Percentiles rank a stretch among this genome's conserved stretches.
Conservation (phyloP, 148 eudicot species). For the Tetragonia tetragonoides region DNA sequence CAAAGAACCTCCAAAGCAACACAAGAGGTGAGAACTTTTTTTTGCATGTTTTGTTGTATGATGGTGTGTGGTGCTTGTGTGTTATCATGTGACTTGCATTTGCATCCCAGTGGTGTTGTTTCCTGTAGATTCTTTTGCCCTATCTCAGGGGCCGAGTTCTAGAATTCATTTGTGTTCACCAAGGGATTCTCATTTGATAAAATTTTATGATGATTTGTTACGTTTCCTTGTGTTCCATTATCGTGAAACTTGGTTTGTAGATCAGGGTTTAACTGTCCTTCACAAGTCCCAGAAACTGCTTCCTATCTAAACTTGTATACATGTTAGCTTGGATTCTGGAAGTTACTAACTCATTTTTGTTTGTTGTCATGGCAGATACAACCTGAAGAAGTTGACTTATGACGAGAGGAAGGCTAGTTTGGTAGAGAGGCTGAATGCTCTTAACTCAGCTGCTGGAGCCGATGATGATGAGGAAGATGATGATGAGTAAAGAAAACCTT, state of each 20-base stretch:
- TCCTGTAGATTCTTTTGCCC: too few relatives aligned
- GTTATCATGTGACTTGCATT: too few relatives aligned
- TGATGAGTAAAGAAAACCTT: conserved; percentile 23
- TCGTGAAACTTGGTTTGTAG: too few relatives aligned
- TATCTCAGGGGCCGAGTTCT: too few relatives aligned
- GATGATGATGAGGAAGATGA: conserved; percentile 42
- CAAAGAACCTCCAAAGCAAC: conserved; percentile 53
- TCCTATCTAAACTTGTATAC: too few relatives aligned
- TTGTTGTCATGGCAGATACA: conserved; percentile 36
- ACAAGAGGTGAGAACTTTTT: conserved; percentile 46
- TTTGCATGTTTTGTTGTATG: not conserved
- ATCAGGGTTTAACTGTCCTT: too few relatives aligned
- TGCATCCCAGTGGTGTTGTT: not conserved
- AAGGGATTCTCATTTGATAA: too few relatives aligned
- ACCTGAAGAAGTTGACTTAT: conserved; percentile 65
- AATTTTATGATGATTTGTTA: too few relatives aligned
- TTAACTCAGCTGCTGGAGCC: conserved; percentile 54
- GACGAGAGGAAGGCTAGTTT: conserved; percentile 66
- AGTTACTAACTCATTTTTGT: not conserved
- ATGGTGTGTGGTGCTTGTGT: not conserved
- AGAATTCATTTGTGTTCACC: too few relatives aligned
- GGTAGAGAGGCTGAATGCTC: conserved; percentile 58
- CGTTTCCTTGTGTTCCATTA: too few relatives aligned
- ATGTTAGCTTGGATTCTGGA: not conserved
- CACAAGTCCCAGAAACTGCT: too few relatives aligned